These are phyloP conservation scores for Saccharum officinarum DNA, from an alignment of 176 grass and related monocot species.

Conservation along the genomic window DNA sequence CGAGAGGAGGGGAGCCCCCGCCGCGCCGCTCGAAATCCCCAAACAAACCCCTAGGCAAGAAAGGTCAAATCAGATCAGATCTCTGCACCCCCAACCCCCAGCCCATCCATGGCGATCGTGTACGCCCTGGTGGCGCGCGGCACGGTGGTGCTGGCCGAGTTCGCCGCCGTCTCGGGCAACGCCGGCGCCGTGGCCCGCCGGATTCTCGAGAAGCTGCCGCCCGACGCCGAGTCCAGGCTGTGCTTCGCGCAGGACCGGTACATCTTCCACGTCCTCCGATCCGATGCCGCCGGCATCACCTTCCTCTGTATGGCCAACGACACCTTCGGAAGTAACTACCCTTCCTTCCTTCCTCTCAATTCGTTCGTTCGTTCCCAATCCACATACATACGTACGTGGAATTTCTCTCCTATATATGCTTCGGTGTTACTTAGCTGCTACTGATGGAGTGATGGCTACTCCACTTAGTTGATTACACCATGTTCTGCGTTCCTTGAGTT, in stretches of 20 bases:
- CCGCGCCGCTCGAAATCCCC: background rate
- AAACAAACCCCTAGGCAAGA: too few species aligned
- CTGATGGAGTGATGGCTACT: background rate
- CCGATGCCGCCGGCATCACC: conserved; percentile 54
- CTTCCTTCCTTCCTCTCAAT: background rate
- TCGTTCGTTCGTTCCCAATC: background rate
- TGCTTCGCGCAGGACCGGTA: conserved; percentile 95
- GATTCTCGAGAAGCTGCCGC: conserved; percentile 83
- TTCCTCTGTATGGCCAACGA: conserved; percentile 99
- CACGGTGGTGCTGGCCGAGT: conserved; percentile 91
- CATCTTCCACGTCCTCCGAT: conserved; percentile 94
- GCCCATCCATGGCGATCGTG: conserved; percentile 68
- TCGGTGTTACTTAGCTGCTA: background rate
- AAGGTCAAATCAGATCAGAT: conserved; percentile 6
- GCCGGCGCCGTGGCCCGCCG: conserved; percentile 73
- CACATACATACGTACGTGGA: too few species aligned
- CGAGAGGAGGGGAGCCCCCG: too few species aligned
- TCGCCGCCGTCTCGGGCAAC: conserved; percentile 82
- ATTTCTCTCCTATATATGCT: too few species aligned
- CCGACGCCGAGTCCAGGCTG: conserved; percentile 67
- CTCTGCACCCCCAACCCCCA: background rate
- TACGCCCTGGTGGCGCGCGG: conserved; percentile 85
- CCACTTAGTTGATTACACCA: background rate
- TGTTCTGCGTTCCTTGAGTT: background rate
- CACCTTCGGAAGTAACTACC: conserved; percentile 69